Base-by-base conservation (phyloP, 2,329 filamentous ascomycete species). In the Fusarium bulbicola region DNA sequence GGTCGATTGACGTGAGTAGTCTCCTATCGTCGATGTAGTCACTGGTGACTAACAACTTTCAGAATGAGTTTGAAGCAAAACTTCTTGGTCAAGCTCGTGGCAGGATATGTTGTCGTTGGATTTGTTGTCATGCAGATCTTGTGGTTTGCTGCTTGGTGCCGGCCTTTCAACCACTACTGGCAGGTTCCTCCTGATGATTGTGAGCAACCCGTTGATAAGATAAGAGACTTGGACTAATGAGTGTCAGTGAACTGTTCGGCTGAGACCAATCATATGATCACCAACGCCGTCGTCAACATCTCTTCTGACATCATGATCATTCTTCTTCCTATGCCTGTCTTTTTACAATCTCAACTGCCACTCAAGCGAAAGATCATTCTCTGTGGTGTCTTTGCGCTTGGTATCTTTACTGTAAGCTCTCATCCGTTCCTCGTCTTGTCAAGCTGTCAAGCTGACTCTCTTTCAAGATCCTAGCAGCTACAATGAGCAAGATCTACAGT, bases 221-320 rank as follows among this genome's bases (percentile, higher is more conserved):
- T 12, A 8, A 16, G 6, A 1, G 5, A 5, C 2, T 4, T 16
- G 13, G 12, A 24, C 67, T 66, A 54, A 69, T 8, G 1, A 0
- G 1, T 3, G 1, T 0, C 2, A 77, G 76, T 78, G 16, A 78
- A 78, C 21, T 91, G 88, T 68, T 86, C 87, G 0, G 86, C 88
- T 0, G 84, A 87, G 16, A 81, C 85, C 14, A 82, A 89, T 68
- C 90, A 89, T 70, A 83, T 89, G 39, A 89, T 90, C 42, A 86
- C 86, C 7, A 89, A 90, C 66, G 85, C 86, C 1, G 81, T 85
- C 5, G 84, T 91, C 75, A 91, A 91, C 73, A 86, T 91, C 54
- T 85, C 86, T 7, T 88, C 87, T 8, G 89, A 91, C 69, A 52
- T 90, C 5, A 83, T 88, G 80, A 90, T 91, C 76, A 85, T 91